Base-by-base conservation (phyloP, 495 filamentous ascomycete genomes). In the Poronia punctata region DNA sequence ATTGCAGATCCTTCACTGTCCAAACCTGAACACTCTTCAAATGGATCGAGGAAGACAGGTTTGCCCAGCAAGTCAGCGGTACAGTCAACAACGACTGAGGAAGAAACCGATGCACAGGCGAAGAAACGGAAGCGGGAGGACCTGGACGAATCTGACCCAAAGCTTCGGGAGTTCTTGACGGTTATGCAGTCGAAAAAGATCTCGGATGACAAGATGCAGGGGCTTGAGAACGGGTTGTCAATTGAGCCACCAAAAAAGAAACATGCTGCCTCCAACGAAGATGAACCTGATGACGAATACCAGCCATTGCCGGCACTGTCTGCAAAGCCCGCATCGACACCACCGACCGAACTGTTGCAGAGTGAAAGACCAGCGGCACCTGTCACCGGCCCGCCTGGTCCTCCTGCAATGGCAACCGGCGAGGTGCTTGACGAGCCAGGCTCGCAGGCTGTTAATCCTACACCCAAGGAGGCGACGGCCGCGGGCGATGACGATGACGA, bases 161-260 rank as follows among this genome's bases (percentile, higher is more conserved):
- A 92, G 61, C 65, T 96, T 20, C 74, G 84, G 50, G 89, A 97
- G 64, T 98, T 82, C 59, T 64, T 98, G 29, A 80, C 84, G 42
- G 75, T 87, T 28, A 89, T 94, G 85, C 74, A 80, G 43, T 71
- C 78, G 26, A 66, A 71, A 9, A 82, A 78, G 11, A 81, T 85
- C 48, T 69, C 72, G 9, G 78, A 79, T 53, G 80, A 66, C 28
- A 87, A 82, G 78, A 70, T 75, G 26, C 46, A 55, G 17, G 54
- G 53, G n/a, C 41, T 53, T 17, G 45, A 27, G 19, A 23, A 40
- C 12, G 78, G 80, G 50, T 68, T 80, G 52, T 68, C 71, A 45
- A 50, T 61, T n/a, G 57, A 71, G 49, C 54, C 66, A 35, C 56
- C 64, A 24, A 45, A 50, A 47, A 67, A 64, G 5, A 45, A 38